phyloP scores from a whole-genome alignment of 2,329 filamentous ascomycete genomes.

The Cladophialophora yegresii region DNA sequence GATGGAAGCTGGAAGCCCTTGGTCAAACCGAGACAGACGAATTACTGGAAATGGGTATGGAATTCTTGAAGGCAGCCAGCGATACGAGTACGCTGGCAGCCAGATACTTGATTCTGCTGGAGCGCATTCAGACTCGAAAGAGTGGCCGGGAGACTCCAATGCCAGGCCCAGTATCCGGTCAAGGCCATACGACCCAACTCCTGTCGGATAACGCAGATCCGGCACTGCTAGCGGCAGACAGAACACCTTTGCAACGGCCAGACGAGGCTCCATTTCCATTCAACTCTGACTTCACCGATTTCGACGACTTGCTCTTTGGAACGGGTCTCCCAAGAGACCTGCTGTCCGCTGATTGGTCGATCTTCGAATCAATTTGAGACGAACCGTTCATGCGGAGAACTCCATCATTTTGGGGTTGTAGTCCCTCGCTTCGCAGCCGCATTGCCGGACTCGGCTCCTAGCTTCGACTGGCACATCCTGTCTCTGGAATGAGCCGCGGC shows the following conservation, averaged over 20 bases:
- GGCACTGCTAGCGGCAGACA: background rate
- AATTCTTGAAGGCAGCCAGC: background rate
- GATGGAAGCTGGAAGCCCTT: background rate
- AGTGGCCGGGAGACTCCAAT: slow-evolving; percentile 11
- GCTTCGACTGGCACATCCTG: background rate
- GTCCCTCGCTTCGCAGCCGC: no score
- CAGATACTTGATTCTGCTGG: slow-evolving; percentile 12
- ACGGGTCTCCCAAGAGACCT: slow-evolving; percentile 11
- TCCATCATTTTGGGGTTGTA: slow-evolving; percentile 12
- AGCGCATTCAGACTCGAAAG: slow-evolving; percentile 10
- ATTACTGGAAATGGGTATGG: background rate
- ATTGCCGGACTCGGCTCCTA: background rate
- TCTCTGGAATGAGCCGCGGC: background rate
- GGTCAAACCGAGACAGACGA: background rate
- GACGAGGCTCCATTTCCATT: background rate
- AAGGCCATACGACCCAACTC: background rate
- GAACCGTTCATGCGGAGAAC: slow-evolving; percentile 6
- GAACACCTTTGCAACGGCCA: background rate
- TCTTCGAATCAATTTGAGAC: slow-evolving; percentile 5
- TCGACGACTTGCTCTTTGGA: slow-evolving; percentile 12
- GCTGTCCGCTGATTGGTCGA: slow-evolving; percentile 10
- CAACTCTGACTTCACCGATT: slow-evolving; percentile 7
- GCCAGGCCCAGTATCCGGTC: background rate
- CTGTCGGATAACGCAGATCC: background rate
- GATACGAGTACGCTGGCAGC: slow-evolving; percentile 2